These are phyloP conservation scores for Linnemannia zychae DNA, from an alignment of 192 early-diverging fungal species.

Conservation along the genomic window DNA sequence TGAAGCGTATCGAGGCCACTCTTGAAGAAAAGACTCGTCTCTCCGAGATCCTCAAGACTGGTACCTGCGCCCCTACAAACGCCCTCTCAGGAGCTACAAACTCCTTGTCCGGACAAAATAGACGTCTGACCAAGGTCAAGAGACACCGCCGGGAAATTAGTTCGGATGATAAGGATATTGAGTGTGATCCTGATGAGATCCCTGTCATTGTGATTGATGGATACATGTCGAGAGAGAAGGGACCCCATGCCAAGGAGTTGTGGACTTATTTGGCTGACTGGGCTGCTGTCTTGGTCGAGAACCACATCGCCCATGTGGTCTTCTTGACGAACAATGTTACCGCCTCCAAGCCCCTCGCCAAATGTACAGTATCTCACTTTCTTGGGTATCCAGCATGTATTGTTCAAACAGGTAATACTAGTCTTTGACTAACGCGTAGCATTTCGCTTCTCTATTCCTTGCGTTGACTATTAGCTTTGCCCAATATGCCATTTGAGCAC, in stretches of 20 bases:
- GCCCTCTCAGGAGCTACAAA: neutral
- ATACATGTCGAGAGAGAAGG: conserved; percentile 83
- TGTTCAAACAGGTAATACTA: no score
- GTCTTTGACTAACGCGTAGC: neutral
- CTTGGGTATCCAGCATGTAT: no score
- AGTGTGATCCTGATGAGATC: conserved; percentile 66
- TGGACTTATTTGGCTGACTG: conserved; percentile 88
- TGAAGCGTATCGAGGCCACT: conserved; percentile 46
- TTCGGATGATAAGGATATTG: conserved; percentile 10
- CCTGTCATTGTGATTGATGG: conserved; percentile 94
- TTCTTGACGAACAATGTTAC: conserved; percentile 84
- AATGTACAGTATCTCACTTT: conserved; percentile 62
- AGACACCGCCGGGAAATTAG: neutral
- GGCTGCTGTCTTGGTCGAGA: conserved; percentile 85
- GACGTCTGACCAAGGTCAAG: conserved; percentile 6
- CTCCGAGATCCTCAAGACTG: neutral
- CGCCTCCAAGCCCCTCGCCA: conserved; percentile 75
- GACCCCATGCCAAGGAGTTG: conserved; percentile 67
- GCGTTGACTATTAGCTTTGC: conserved; percentile 62
- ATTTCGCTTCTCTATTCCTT: neutral
- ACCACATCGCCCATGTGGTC: conserved; percentile 92
- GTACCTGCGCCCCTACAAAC: neutral
- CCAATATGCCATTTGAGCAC: conserved; percentile 76
- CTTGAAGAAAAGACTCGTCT: conserved; percentile 38
- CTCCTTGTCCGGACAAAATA: neutral